Evolutionary conservation across 345 rosid genomes (phyloP), one percentile per base, ranked within the genome.

Genomic region (Eucalyptus urophylla): DNA sequence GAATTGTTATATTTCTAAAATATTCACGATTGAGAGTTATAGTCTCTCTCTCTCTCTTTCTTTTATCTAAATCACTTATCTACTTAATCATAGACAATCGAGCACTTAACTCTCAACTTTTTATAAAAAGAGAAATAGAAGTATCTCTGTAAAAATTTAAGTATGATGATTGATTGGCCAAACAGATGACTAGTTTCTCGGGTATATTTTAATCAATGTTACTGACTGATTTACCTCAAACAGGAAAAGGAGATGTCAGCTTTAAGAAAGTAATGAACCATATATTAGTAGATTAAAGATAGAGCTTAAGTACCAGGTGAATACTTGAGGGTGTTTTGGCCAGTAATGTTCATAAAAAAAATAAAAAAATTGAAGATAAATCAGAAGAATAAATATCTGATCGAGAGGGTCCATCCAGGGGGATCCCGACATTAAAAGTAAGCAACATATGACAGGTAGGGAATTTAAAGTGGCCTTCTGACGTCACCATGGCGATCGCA

Each of bases 1-100:
- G 4, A 33, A 9, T 62, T 0, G 1, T 13, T 33, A 0, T 69
- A 10, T 69, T 17, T 40, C 11, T 33, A 10, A 33, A 33, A 69
- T 69, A 69, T 16, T 17, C 1, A 33, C 25, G 7, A 3, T 9
- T 11, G 13, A 17, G 24, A 0, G 9, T 31, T 16, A 16, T 3
- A 67, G 22, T 31, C 40, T 67, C 40, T 67, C 17, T 7, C 5
- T 13, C 13, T 31, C 40, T 67, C 40, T 67, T 9, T 7, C 5
- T 13, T 27, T 27, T n/a, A 15, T 65, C 37, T 7, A 67, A 67
- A 11, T 15, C 43, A 16, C 25, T 72, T 17, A 33, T 72, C 25
- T 10, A 5, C 25, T 33, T 72, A 8, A 72, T 19, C 14, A 17
- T 72, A 11, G 2, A 72, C 3, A 11, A 6, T 33, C 4, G 24